Conservation (phyloP, 2,329 filamentous ascomycete genomes). For the Dactylonectria macrodidyma region DNA sequence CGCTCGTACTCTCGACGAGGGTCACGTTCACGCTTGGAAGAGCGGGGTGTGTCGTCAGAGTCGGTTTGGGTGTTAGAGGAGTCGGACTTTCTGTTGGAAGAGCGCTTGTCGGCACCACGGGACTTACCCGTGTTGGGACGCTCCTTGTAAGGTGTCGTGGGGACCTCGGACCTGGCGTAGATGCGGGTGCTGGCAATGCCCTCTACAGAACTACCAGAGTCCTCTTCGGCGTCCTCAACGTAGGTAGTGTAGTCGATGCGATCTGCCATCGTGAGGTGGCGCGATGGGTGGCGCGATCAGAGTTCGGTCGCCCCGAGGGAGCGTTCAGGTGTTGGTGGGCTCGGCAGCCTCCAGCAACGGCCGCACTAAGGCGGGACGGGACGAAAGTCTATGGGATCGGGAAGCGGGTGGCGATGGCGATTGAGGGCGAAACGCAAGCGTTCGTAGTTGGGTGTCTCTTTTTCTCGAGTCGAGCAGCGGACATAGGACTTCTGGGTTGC, state of each 20-base stretch:
- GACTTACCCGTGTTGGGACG: conserved; percentile 67
- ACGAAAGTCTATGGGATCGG: conserved; percentile 41
- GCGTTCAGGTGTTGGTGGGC: conserved; percentile 39
- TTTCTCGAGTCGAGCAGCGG: conserved; percentile 40
- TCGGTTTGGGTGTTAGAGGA: conserved; percentile 58
- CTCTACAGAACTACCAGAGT: conserved; percentile 60
- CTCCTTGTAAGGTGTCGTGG: conserved; percentile 61
- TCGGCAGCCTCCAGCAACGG: conserved; percentile 45
- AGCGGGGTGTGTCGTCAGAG: conserved; percentile 61
- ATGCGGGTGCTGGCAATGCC: conserved; percentile 57
- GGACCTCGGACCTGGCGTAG: conserved; percentile 65
- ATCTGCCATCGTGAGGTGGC: conserved; percentile 59
- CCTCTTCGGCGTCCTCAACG: conserved; percentile 69
- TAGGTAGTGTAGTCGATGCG: conserved; percentile 55
- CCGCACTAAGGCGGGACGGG: conserved; percentile 50
- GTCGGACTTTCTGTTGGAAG: conserved; percentile 53
- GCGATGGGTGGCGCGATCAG: conserved; percentile 37
- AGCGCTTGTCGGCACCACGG: conserved; percentile 58
- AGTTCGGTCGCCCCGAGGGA: conserved; percentile 40
- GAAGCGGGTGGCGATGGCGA: conserved; percentile 36
- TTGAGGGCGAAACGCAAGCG: conserved; percentile 35
- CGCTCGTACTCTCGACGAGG: conserved; percentile 48
- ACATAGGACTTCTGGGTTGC: conserved; percentile 40
- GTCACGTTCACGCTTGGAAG: conserved; percentile 49
- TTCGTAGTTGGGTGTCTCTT: conserved; percentile 44